Percentiles rank a stretch among this genome's conserved stretches.
Evolutionary conservation across 768 basidiomycete species (phyloP).

Genomic region (Erythrobasidium yunnanense): DNA sequence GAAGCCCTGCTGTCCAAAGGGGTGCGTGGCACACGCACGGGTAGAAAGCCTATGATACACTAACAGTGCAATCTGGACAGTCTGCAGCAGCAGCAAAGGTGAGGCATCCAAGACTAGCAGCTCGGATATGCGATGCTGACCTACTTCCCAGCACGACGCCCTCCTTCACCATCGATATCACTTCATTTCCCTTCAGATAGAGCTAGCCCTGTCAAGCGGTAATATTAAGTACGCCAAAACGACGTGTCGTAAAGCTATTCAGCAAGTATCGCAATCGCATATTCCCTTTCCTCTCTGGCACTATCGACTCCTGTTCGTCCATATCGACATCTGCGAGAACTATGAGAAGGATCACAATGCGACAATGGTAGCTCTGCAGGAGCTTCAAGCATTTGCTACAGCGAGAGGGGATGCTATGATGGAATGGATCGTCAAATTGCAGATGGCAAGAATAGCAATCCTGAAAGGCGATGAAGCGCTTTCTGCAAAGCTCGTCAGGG

Average conservation of each 20-base stretch:
- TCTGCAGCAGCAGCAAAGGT: neutral
- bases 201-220: neutral
- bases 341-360: neutral
- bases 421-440: neutral
- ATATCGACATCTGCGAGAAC: neutral
- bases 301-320: conserved; percentile 1
- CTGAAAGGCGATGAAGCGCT: neutral
- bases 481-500: neutral
- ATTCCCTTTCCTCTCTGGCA: neutral
- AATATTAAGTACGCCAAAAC: conserved; percentile 8
- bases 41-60: too few relatives aligned
- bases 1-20: neutral
- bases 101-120: neutral
- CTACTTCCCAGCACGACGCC: neutral
- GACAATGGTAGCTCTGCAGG: neutral
- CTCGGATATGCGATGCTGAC: neutral
- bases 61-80: too few relatives aligned
- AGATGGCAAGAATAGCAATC: conserved; percentile 1
- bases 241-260: neutral
- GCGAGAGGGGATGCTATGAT: neutral
- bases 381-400: neutral
- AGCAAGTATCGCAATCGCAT: neutral
- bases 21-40: neutral
- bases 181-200: conserved; percentile 3
- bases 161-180: conserved; percentile 9